Base-by-base conservation (phyloP, 495 filamentous ascomycete genomes). In the Melanomma pulvis-pyrius region DNA sequence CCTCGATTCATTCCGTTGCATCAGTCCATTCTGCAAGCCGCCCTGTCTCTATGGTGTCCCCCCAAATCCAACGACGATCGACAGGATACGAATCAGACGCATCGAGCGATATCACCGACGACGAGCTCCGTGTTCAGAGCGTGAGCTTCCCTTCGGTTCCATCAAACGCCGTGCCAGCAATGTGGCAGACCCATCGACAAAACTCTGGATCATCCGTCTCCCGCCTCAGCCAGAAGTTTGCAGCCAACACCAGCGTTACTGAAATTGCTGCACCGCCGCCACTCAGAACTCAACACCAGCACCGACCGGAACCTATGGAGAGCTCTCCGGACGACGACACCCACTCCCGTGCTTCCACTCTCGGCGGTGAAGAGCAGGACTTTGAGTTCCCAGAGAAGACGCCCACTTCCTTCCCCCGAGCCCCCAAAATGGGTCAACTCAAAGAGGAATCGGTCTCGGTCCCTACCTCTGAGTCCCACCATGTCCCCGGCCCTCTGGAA, bases 371-470 rank as follows among this genome's bases (percentile, higher is more conserved):
- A 32, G 71, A 73, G 2, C 56, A 59, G 6, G 71, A 73, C n/a
- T 68, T 65, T 49, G 64, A 73, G 7, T 68, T 52, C 34, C 71
- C 71, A 29, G 68, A 73, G 51, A 73, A 73, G 54, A 73, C 71
- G 13, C 71, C 71, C 0, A 73, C 71, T 8, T 58, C 39, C 39
- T 54, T 15, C 41, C 58, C 17, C 63, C 60, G 1, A 66, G 36
- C 39, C 8, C 39, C 39, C 47, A 65, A 59, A 48, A 59, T 59
- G 26, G 19, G 28, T 17, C 54, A 34, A 3, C 7, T 58, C 15
- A 41, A 69, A 17, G 28, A 48, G 22, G 54, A 56, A 25, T 25
- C 53, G 17, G 41, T 44, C 12, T 30, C 48, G 19, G 34, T 30
- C 19, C 44, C 28, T 1, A 36, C 41, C 22, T 36, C n/a, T 1